Evolutionary conservation across 78 protist genomes (phyloP).

Genomic region (slime mould (Dictyostelium discoideum)): DNA sequence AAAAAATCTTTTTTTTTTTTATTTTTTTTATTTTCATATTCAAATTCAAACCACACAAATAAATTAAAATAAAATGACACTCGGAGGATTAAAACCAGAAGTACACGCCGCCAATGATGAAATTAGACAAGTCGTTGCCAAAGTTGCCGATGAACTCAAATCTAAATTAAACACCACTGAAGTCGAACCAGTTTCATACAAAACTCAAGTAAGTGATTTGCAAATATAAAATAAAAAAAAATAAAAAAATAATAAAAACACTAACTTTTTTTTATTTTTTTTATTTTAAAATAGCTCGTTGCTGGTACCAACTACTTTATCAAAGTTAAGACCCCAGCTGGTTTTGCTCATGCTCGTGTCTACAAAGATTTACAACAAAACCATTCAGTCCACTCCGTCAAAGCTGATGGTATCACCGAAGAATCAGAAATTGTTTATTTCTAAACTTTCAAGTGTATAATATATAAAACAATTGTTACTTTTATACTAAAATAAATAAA

Average conservation of each 20-base stretch:
- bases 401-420: background rate
- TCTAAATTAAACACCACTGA: background rate
- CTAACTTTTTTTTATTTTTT: background rate
- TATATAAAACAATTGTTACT: background rate
- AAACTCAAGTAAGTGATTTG: constrained; percentile 39
- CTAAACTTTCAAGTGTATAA: background rate
- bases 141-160: background rate
- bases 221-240: background rate
- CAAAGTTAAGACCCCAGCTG: constrained; percentile 30
- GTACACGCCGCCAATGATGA: background rate
- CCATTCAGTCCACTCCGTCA: constrained; percentile 18
- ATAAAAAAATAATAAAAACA: background rate
- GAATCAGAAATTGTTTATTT: background rate
- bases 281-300: constrained; percentile 16
- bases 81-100: background rate
- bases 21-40: background rate
- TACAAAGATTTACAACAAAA: background rate
- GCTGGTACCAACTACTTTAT: constrained; percentile 60
- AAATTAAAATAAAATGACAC: background rate
- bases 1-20: background rate
- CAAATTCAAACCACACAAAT: background rate
- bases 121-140: background rate
- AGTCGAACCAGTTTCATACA: background rate
- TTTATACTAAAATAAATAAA: background rate
- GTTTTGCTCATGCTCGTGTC: constrained; percentile 6